Conservation (phyloP, 257 asterid genomes). For the Plectranthus barbatus region DNA sequence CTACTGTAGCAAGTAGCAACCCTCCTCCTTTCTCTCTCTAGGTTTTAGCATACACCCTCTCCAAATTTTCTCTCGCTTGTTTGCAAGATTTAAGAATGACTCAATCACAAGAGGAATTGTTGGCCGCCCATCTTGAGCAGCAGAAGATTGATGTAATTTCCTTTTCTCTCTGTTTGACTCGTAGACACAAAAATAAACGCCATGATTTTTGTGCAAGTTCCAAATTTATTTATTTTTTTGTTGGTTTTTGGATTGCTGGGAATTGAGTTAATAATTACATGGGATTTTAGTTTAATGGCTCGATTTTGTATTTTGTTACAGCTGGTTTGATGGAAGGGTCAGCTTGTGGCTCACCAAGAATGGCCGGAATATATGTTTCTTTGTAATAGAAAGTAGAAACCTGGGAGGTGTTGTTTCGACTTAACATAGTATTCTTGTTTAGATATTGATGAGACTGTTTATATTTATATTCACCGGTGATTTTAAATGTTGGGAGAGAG, state of each 20-base stretch:
- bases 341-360: background rate
- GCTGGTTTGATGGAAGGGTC: background rate
- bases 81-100: conserved; percentile 27
- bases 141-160: conserved; percentile 36
- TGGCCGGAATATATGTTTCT: background rate
- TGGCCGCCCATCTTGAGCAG: conserved; percentile 48
- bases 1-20: background rate
- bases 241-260: background rate
- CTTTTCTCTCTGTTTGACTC: background rate
- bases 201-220: background rate
- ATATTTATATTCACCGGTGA: background rate
- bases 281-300: background rate
- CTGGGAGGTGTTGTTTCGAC: background rate
- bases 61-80: background rate
- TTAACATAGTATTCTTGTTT: background rate
- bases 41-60: conserved; percentile 14
- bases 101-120: conserved; percentile 44
- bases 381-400: background rate
- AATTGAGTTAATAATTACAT: background rate
- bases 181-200: background rate
- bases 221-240: background rate
- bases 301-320: background rate
- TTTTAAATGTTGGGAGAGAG: background rate
- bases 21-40: conserved; percentile 5
- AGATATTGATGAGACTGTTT: background rate